These are phyloP conservation scores for Pseudoperonospora humuli DNA, from an alignment of 352 stramenopile species.

Conservation along the genomic window DNA sequence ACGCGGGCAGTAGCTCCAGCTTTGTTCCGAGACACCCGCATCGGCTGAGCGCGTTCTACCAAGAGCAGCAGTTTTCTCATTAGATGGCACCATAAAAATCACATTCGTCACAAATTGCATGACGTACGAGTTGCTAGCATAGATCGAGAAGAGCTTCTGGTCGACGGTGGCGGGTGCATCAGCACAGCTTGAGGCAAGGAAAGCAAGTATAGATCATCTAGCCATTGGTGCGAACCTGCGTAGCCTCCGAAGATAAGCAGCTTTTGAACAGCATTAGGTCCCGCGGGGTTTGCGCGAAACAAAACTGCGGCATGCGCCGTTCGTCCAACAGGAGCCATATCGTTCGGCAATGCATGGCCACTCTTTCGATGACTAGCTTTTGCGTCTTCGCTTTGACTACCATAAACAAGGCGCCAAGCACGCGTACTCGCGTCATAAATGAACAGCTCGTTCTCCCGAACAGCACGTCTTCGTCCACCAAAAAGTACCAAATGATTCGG, in stretches of 20 bases:
- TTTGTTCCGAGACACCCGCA: constrained; percentile 6
- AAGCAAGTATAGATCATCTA: constrained; percentile 58
- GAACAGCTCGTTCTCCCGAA: constrained; percentile 48
- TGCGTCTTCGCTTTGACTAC: not conserved
- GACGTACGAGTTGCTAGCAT: constrained; percentile 21
- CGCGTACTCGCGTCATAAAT: constrained; percentile 35
- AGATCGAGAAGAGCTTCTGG: constrained; percentile 10
- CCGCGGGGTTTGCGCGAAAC: constrained; percentile 19
- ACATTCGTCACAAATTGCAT: not conserved
- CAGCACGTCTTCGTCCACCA: constrained; percentile 35
- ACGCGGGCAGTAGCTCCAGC: constrained; percentile 5
- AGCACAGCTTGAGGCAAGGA: constrained; percentile 19
- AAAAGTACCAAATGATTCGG: constrained; percentile 53
- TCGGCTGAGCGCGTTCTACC: constrained; percentile 12
- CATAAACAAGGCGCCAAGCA: constrained; percentile 26
- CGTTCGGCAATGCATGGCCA: not conserved
- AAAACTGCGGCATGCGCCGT: constrained; percentile 43
- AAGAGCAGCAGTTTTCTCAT: constrained; percentile 1
- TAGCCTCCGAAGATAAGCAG: constrained; percentile 67
- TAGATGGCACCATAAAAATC: constrained; percentile 1
- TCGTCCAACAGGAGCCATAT: constrained; percentile 20
- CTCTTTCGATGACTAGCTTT: constrained; percentile 3
- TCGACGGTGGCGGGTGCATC: constrained; percentile 8
- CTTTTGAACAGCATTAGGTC: constrained; percentile 19
- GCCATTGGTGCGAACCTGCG: constrained; percentile 44